Base-by-base conservation (phyloP, 352 stramenopile species). In the Pythium rishiriense region DNA sequence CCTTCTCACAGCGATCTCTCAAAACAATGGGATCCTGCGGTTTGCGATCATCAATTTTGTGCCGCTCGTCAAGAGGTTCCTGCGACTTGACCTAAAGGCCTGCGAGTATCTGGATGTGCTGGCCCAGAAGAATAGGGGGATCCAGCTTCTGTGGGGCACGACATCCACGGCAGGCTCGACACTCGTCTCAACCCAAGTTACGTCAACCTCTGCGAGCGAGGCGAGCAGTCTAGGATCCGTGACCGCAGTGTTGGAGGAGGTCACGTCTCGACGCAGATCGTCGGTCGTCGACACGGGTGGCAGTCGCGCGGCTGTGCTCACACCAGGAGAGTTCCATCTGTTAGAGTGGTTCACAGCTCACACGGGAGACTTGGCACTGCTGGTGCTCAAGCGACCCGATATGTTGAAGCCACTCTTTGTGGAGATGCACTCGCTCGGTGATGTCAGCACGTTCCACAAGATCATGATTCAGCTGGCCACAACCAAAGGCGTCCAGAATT, bases 1-100 rank as follows among this genome's bases (percentile, higher is more conserved):
- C 4, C 56, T 93, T n/a, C 55, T 88, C 42, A 86, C 67, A 35
- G 80, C 83, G 0, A 75, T 91, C 14, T 45, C 75, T 7, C 60
- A 83, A 15, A 90, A 91, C 62, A 78, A 83, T 11, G 81, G 85
- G 0, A 91, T 93, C 52, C 61, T 93, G 26, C 64, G 83, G 21
- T 91, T 91, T 26, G 69, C 70, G 6, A 91, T 93, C 59, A 80
- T 74, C 14, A 89, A 91, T 60, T 91, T 88, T 41, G 45, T 82
- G 4, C 70, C 79, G 0, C 54, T 71, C 3, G 84, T 91, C n/a
- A 88, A 90, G 66, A 59, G 72, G 6, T 93, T 93, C 47, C 53
- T 93, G 4, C 74, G 74, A 10, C 51, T 93, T 28, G 84, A 93
- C 45, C 26, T 73, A 1, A 87, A 85, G 56, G 67, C 75, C 0